These are phyloP conservation scores for Thinopyrum elongatum DNA, from an alignment of 176 grass and related monocot genomes.

Conservation along the genomic window DNA sequence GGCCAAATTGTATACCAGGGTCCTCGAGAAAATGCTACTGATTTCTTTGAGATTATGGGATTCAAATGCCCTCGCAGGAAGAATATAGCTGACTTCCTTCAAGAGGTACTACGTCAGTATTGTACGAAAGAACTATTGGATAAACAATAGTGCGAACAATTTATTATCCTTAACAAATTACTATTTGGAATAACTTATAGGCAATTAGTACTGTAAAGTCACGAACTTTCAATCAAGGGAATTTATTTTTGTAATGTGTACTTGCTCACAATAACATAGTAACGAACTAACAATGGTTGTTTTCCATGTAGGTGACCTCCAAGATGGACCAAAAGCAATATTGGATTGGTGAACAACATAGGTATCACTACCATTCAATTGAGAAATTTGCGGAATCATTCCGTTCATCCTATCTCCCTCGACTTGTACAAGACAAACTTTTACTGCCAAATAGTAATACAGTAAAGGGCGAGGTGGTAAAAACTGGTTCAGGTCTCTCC, in stretches of 20 bases:
- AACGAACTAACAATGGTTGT: background rate
- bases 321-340: slow-evolving; percentile 75
- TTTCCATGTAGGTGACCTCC: slow-evolving; percentile 55
- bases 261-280: background rate
- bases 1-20: slow-evolving; percentile 80
- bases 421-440: slow-evolving; percentile 14
- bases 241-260: background rate
- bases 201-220: background rate
- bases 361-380: slow-evolving; percentile 54
- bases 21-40: slow-evolving; percentile 53
- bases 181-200: background rate
- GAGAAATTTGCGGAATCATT: slow-evolving; percentile 54
- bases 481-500: slow-evolving; percentile 34
- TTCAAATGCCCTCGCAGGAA: slow-evolving; percentile 78
- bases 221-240: too few relatives aligned
- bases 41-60: slow-evolving; percentile 68
- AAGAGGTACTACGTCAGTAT: slow-evolving; percentile 54
- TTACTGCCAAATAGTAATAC: slow-evolving; percentile 8
- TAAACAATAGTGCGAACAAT: background rate
- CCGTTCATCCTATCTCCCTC: slow-evolving; percentile 20
- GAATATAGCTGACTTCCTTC: slow-evolving; percentile 80
- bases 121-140: background rate
- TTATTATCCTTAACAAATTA: background rate
- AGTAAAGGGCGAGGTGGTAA: slow-evolving; percentile 6
- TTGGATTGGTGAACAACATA: slow-evolving; percentile 42